These are phyloP conservation scores for Leonotis leonurus DNA, from an alignment of 257 asterid genomes.

Conservation along the genomic window DNA sequence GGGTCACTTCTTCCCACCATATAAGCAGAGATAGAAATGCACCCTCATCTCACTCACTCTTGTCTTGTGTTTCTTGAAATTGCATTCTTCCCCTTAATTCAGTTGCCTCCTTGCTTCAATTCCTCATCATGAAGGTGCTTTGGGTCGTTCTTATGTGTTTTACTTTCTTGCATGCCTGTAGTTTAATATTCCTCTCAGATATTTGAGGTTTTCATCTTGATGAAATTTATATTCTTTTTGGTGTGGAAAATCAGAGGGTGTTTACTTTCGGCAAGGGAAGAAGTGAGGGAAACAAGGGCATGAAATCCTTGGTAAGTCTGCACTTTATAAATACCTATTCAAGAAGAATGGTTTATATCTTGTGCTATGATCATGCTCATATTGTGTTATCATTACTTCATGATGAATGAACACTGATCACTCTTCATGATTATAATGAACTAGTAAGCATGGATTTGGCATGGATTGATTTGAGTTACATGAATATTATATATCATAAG, in stretches of 20 bases:
- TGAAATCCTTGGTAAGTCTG: constrained; percentile 80
- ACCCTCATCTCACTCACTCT: background rate
- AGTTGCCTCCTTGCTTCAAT: background rate
- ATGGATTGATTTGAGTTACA: too few species aligned
- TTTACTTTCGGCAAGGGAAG: constrained; percentile 87
- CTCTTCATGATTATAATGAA: background rate
- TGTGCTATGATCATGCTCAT: background rate
- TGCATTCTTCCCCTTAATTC: background rate
- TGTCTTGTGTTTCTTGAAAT: too few species aligned
- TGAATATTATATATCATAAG: too few species aligned
- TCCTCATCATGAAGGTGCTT: constrained; percentile 20
- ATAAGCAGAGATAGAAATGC: background rate
- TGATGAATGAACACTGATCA: background rate
- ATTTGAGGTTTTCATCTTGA: constrained; percentile 5
- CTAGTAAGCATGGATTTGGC: background rate
- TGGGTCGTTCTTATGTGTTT: background rate
- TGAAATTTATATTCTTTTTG: background rate
- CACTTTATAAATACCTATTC: background rate
- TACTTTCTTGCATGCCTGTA: too few species aligned
- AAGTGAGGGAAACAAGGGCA: constrained; percentile 91
- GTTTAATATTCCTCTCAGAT: too few species aligned
- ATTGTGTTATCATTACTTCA: background rate
- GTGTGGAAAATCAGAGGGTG: constrained; percentile 45
- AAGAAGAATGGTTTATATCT: background rate
- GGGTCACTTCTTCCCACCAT: background rate